These are phyloP conservation scores for Hypholoma fasciculare DNA, from an alignment of 768 basidiomycete genomes.

Conservation along the genomic window DNA sequence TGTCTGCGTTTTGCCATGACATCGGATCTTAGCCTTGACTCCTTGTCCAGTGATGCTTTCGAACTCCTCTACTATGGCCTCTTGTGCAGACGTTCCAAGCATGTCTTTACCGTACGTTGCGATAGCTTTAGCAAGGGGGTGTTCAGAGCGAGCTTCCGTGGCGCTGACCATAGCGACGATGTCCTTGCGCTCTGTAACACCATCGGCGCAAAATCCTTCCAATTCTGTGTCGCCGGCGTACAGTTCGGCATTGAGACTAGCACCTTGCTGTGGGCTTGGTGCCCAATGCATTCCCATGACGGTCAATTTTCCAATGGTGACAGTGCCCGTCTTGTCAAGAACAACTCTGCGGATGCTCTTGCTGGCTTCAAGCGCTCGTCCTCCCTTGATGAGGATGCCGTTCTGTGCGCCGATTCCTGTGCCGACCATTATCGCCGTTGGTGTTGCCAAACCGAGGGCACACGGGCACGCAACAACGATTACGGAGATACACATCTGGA, in stretches of 20 bases:
- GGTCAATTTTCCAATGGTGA: conserved; percentile 91
- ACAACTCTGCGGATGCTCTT: conserved; percentile 79
- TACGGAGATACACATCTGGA: conserved; percentile 97
- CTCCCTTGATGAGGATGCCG: conserved; percentile 98
- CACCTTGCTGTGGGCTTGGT: conserved; percentile 23
- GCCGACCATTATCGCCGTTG: conserved; percentile 99
- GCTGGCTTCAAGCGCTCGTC: conserved; percentile 90
- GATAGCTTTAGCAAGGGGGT: conserved; percentile 94
- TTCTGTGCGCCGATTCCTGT: conserved; percentile 97
- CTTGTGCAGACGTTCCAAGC: conserved; percentile 45
- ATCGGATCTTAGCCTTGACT: conserved; percentile 66
- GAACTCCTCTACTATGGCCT: conserved; percentile 67
- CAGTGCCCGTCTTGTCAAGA: conserved; percentile 96
- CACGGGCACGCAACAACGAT: conserved; percentile 99
- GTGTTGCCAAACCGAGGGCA: conserved; percentile 93
- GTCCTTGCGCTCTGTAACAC: conserved; percentile 54
- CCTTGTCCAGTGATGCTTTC: conserved; percentile 91
- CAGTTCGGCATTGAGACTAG: conserved; percentile 32
- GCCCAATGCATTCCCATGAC: conserved; percentile 82
- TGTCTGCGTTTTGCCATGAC: conserved; percentile 52
- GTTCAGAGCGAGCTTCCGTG: conserved; percentile 91
- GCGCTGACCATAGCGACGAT: conserved; percentile 82
- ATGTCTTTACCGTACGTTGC: conserved; percentile 77
- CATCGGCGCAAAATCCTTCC: conserved; percentile 58
- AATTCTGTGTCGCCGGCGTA: conserved; percentile 45